Conservation (phyloP, 371 early-diverging fungal species). For the Circinella minor region DNA sequence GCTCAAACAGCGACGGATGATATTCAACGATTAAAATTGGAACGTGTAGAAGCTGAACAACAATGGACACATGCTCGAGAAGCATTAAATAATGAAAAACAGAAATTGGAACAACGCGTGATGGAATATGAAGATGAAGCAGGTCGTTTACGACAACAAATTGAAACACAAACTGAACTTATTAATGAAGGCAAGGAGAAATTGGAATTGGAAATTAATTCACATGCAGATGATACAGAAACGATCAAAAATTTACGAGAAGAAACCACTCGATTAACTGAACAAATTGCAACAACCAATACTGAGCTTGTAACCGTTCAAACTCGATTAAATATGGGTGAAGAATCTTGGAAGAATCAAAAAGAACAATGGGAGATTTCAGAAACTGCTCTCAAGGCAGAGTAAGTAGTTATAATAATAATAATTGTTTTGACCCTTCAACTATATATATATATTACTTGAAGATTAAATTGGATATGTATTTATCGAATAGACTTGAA, state of each 20-base stretch:
- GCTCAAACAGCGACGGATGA: slow-evolving; percentile 3
- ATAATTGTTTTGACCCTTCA: neutral
- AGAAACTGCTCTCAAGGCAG: neutral
- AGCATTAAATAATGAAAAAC: neutral
- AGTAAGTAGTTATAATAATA: slow-evolving; percentile 4
- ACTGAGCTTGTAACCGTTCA: neutral
- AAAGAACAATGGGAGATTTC: slow-evolving; percentile 6
- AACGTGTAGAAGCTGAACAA: slow-evolving; percentile 9
- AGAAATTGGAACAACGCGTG: neutral
- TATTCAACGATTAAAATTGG: slow-evolving; percentile 8
- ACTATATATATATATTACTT: too few species aligned
- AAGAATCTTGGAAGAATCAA: neutral
- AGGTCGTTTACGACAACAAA: neutral
- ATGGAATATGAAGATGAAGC: neutral
- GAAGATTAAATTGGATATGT: too few species aligned
- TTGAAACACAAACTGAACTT: slow-evolving; percentile 4
- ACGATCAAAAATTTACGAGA: slow-evolving; percentile 1
- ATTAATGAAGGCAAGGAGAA: neutral
- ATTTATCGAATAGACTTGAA: slow-evolving; percentile 11
- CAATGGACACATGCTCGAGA: neutral
- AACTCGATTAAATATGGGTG: neutral
- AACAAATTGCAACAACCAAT: neutral
- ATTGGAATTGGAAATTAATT: neutral
- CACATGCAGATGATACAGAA: slow-evolving; percentile 1
- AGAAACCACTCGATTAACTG: neutral